Conservation (phyloP, 1,284 basidiomycete genomes). For the Ganoderma leucocontextum region DNA sequence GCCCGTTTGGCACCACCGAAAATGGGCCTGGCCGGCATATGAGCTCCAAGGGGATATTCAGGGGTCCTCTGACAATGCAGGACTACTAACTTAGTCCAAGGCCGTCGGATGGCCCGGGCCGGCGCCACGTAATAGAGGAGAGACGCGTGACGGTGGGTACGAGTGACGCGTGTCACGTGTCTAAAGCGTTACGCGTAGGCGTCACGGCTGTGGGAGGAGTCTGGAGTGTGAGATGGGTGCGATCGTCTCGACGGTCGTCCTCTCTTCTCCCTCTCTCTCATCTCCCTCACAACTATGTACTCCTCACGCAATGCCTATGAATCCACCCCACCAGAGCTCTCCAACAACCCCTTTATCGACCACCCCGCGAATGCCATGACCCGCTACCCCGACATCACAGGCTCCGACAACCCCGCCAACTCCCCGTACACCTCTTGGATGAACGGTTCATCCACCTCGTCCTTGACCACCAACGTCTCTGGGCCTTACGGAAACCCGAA, state of each 20-base stretch:
- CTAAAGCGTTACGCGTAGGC: background rate
- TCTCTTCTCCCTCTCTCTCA: background rate
- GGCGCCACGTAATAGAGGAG: too few relatives aligned
- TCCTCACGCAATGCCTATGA: constrained; percentile 37
- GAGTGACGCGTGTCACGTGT: constrained; percentile 1
- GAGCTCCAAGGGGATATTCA: too few relatives aligned
- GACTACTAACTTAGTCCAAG: too few relatives aligned
- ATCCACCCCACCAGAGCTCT: constrained; percentile 44
- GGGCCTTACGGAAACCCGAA: constrained; percentile 33
- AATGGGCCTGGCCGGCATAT: too few relatives aligned
- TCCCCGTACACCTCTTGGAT: constrained; percentile 43
- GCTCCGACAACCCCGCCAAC: constrained; percentile 30
- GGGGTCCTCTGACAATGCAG: too few relatives aligned
- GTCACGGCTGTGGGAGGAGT: background rate
- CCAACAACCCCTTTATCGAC: constrained; percentile 51
- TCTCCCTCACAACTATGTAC: constrained; percentile 34
- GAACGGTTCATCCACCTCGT: constrained; percentile 33
- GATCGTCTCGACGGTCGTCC: background rate
- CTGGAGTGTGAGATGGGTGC: background rate
- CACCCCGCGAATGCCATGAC: constrained; percentile 43
- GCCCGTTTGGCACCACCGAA: too few relatives aligned
- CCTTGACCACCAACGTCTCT: constrained; percentile 21
- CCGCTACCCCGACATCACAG: constrained; percentile 45
- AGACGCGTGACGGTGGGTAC: background rate
- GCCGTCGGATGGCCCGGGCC: too few relatives aligned